These are phyloP conservation scores for Sporothrix brunneoviolacea DNA, from an alignment of 2,329 filamentous ascomycete genomes.

Conservation along the genomic window DNA sequence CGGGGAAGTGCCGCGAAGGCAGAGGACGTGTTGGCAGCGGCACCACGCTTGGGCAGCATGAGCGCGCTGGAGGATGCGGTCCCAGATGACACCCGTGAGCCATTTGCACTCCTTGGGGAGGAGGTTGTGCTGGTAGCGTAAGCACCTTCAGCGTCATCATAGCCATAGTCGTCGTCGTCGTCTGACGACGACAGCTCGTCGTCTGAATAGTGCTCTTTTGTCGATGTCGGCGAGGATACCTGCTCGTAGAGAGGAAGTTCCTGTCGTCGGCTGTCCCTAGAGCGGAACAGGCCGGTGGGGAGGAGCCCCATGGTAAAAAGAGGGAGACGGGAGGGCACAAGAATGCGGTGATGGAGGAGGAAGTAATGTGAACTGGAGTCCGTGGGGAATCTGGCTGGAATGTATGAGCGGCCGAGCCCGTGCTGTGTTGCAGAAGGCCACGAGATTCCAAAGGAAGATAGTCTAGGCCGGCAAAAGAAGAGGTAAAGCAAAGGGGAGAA, in stretches of 20 bases:
- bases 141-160: constrained; percentile 30
- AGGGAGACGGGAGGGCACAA: neutral
- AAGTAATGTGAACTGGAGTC: neutral
- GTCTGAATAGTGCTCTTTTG: constrained; percentile 47
- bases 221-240: constrained; percentile 28
- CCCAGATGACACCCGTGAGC: constrained; percentile 49
- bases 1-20: constrained; percentile 18
- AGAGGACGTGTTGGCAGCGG: constrained; percentile 21
- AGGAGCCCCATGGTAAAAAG: constrained; percentile 40
- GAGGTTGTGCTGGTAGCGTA: constrained; percentile 31
- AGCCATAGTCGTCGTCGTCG: constrained; percentile 29
- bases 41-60: constrained; percentile 37
- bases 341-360: neutral
- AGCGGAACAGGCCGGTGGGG: constrained; percentile 31
- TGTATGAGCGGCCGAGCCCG: neutral
- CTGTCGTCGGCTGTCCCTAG: constrained; percentile 35
- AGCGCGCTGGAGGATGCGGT: constrained; percentile 36
- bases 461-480: neutral
- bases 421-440: neutral
- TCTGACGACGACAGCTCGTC: constrained; percentile 41
- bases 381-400: constrained; percentile 3
- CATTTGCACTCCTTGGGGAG: constrained; percentile 34
- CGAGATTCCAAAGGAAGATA: neutral
- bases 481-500: neutral
- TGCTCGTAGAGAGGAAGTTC: constrained; percentile 47